Base-by-base conservation (phyloP, 345 rosid species). In the Brassica nigra region DNA sequence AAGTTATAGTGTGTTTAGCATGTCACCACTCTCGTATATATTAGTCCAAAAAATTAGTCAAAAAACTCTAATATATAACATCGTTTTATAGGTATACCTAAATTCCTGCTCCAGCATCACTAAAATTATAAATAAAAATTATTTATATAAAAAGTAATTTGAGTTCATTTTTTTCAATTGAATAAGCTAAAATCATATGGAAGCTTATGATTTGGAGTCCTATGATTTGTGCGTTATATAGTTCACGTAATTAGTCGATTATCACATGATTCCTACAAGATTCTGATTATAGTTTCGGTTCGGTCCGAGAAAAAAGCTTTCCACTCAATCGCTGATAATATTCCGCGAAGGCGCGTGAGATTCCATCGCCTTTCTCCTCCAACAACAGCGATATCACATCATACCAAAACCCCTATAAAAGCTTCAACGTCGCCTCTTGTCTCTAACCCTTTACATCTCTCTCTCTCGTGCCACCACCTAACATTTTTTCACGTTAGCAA, bases 391-490 rank as follows among this genome's bases (percentile, higher is more conserved):
- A 54, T 8, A 44, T 70, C 68, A 55, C 68, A 65, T 61, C 64
- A 73, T 20, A 70, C 28, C 63, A 65, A 79, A 78, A 58, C 68
- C 78, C n/a, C 61, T 81, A 68, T 83, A 66, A 27, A 84, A 66
- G 4, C 52, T n/a, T 39, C 4, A 29, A 4, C 73, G 4, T 67
- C 11, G 3, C 63, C 62, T 58, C 75, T n/a, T n/a, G n/a, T n/a
- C n/a, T 4, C 23, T 6, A 57, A 9, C 71, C 62, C 27, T 52
- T 8, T 10, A 37, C 27, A 33, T 11, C 14, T 44, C 15, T 14
- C 52, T 57, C 44, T 28, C 23, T 52, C 80, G 16, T 39, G 30
- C 76, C 74, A 81, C 73, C 84, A 76, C 76, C 73, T 80, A 65
- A 76, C 39, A 11, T 2, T 18, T 8, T 59, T 11, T 5, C 47